These are phyloP conservation scores for Fusarium sp. DNA, from an alignment of 2,329 filamentous ascomycete genomes.

Conservation along the genomic window DNA sequence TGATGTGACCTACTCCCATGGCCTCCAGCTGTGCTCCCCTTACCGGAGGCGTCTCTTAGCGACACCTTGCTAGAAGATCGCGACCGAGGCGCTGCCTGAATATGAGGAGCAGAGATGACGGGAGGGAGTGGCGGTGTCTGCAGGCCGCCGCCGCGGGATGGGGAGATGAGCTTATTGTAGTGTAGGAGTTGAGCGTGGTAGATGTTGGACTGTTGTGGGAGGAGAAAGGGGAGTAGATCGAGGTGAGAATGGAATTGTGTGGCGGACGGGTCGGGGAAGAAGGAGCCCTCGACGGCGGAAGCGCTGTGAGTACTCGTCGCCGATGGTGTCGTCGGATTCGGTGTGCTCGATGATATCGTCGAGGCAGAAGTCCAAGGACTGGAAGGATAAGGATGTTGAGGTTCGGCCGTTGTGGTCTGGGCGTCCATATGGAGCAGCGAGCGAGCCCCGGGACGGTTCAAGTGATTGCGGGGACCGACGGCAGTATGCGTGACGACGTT, in stretches of 20 bases:
- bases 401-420: slow-evolving; percentile 50
- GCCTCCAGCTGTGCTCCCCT: slow-evolving; percentile 63
- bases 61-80: slow-evolving; percentile 69
- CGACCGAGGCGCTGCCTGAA: slow-evolving; percentile 65
- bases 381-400: slow-evolving; percentile 51
- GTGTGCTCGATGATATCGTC: slow-evolving; percentile 41
- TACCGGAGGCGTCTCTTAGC: slow-evolving; percentile 60
- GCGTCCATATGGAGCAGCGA: slow-evolving; percentile 52
- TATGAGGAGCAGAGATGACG: slow-evolving; percentile 63
- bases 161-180: slow-evolving; percentile 72
- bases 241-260: slow-evolving; percentile 54
- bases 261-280: slow-evolving; percentile 43
- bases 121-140: slow-evolving; percentile 66
- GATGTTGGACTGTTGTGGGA: slow-evolving; percentile 66
- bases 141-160: slow-evolving; percentile 64
- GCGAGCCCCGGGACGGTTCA: slow-evolving; percentile 42
- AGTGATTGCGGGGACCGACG: slow-evolving; percentile 37
- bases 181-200: slow-evolving; percentile 71
- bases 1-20: slow-evolving; percentile 72
- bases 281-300: slow-evolving; percentile 45
- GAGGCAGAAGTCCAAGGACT: slow-evolving; percentile 45
- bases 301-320: slow-evolving; percentile 41
- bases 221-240: slow-evolving; percentile 65
- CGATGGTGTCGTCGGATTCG: slow-evolving; percentile 40
- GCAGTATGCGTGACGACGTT: slow-evolving; percentile 37